A percentile compares a stretch with the other conserved stretches of the same genome.
phyloP scores from a whole-genome alignment of 1,139 yeast genomes.

The Zhuliangozyma parablackwelliae region DNA sequence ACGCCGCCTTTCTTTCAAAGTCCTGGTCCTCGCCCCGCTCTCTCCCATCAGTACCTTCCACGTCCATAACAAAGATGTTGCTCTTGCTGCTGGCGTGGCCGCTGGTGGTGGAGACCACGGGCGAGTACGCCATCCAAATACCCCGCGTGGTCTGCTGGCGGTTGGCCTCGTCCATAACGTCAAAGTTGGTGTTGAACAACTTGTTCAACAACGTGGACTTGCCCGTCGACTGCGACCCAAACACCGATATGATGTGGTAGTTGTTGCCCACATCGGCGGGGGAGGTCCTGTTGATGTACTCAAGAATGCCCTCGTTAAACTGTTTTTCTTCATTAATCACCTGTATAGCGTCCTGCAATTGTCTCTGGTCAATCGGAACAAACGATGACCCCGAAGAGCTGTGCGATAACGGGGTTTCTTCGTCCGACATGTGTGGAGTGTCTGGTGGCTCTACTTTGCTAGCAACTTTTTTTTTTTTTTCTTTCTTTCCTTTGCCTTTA shows the following conservation, averaged over 20 bases:
- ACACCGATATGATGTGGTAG: slow-evolving; percentile 90
- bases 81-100: slow-evolving; percentile 13
- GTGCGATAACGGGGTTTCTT: slow-evolving; percentile 3
- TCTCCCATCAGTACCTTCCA: slow-evolving; percentile 97
- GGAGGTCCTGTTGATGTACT: slow-evolving; percentile 34
- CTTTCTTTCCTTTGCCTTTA: too few relatives aligned
- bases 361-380: slow-evolving; percentile 36
- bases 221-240: slow-evolving; percentile 96
- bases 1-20: slow-evolving; percentile 92
- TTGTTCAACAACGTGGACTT: slow-evolving; percentile 86
- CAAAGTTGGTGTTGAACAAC: slow-evolving; percentile 81
- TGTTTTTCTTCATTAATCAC: slow-evolving; percentile 73
- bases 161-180: slow-evolving; percentile 85
- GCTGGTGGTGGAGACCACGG: slow-evolving; percentile 28
- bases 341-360: slow-evolving; percentile 49
- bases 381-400: slow-evolving; percentile 33
- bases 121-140: slow-evolving; percentile 81
- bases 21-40: slow-evolving; percentile 98
- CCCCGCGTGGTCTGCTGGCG: slow-evolving; percentile 92
- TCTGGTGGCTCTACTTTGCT: too few relatives aligned
- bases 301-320: slow-evolving; percentile 44
- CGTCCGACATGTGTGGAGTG: background rate
- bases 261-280: slow-evolving; percentile 51
- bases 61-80: slow-evolving; percentile 83
- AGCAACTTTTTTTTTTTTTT: too few relatives aligned